phyloP scores from a whole-genome alignment of 176 grass and related monocot genomes.

The Avena eriantha region DNA sequence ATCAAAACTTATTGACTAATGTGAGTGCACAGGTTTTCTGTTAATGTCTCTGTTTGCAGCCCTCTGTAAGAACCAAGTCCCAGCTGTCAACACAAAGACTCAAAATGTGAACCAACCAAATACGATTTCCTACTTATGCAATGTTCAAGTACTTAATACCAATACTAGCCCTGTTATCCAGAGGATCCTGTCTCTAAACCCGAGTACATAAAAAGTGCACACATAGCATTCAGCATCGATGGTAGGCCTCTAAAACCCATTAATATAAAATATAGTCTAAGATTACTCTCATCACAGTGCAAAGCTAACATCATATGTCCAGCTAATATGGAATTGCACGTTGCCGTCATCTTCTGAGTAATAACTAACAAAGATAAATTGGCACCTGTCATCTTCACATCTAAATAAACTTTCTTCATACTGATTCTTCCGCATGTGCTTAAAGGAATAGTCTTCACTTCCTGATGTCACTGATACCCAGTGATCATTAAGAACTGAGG shows the following conservation, averaged over 20 bases:
- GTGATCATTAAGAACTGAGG: constrained; percentile 79
- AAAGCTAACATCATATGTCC: constrained; percentile 7
- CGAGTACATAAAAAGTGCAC: neutral
- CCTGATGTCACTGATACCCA: constrained; percentile 99
- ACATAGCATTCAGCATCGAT: neutral
- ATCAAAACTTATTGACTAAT: neutral
- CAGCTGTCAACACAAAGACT: neutral
- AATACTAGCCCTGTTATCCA: neutral
- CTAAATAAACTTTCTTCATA: constrained; percentile 99
- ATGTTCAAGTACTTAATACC: neutral
- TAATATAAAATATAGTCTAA: constrained; percentile 1
- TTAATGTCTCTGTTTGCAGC: neutral
- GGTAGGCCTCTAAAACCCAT: constrained; percentile 13
- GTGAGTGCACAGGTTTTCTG: neutral
- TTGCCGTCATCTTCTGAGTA: neutral
- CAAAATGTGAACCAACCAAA: neutral
- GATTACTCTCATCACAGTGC: constrained; percentile 11
- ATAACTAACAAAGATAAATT: constrained; percentile 16
- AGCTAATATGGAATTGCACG: neutral
- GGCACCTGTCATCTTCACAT: constrained; percentile 97
- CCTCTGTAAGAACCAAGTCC: constrained; percentile 2
- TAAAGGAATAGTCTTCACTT: constrained; percentile 99
- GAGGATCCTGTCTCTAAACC: neutral
- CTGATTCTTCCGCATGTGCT: constrained; percentile 99
- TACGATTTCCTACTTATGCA: constrained; percentile 3